A percentile compares a stretch with the other conserved stretches of the same genome.
These are phyloP conservation scores for Eimeria acervulina DNA, from an alignment of 169 alveolate genomes.

Conservation along the genomic window DNA sequence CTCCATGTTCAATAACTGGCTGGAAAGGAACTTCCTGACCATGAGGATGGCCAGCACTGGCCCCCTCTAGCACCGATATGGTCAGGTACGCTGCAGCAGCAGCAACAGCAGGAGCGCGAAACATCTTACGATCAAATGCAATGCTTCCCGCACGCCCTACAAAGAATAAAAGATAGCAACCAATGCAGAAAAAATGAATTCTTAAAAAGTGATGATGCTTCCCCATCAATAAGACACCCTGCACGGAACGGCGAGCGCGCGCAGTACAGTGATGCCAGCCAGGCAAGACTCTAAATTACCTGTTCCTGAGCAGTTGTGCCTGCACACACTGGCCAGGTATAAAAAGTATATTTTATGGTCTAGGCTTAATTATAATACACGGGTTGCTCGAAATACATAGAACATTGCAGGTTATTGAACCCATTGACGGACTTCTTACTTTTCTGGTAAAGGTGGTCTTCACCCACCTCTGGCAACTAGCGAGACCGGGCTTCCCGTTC, in stretches of 20 bases:
- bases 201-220: neutral
- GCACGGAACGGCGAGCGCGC: neutral
- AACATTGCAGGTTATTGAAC: neutral
- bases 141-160: neutral
- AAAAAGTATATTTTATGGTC: neutral
- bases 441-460: neutral
- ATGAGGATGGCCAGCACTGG: neutral
- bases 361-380: neutral
- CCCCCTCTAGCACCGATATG: neutral
- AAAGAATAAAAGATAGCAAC: neutral
- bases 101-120: neutral
- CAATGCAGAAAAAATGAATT: too few relatives aligned
- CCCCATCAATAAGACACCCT: neutral
- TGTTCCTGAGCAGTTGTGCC: neutral
- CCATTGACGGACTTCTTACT: neutral
- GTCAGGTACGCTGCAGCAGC: slow-evolving; percentile 5
- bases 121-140: neutral
- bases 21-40: neutral
- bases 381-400: neutral
- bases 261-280: neutral
- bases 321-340: neutral
- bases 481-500: neutral
- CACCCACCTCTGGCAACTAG: neutral
- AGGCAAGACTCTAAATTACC: neutral
- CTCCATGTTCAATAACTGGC: neutral